Conservation (phyloP, 2,329 filamentous ascomycete species). For the Elsinoe australis region DNA sequence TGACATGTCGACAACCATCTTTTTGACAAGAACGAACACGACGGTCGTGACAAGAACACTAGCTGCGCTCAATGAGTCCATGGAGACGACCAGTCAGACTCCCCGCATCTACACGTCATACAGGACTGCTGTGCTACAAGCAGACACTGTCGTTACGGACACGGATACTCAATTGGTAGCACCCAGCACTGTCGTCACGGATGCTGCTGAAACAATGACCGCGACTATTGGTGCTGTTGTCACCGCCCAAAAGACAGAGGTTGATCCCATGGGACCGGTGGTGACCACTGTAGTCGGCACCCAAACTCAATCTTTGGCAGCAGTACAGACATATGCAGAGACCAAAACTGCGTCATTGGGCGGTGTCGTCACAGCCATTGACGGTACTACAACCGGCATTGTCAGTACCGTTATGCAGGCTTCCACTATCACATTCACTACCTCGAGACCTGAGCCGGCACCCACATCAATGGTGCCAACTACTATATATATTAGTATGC, state of each 20-base stretch:
- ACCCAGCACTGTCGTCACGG: not conserved
- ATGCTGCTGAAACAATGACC: not conserved
- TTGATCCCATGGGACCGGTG: not conserved
- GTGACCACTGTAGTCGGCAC: not conserved
- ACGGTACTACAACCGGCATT: not conserved
- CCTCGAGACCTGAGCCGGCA: too few relatives aligned
- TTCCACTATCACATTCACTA: too few relatives aligned
- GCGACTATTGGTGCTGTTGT: not conserved
- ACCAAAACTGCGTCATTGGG: too few relatives aligned
- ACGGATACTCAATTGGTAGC: not conserved
- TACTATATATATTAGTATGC: not conserved
- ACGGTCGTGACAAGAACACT: too few relatives aligned
- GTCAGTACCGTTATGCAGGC: not conserved
- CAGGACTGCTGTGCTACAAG: not conserved
- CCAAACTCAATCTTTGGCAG: too few relatives aligned
- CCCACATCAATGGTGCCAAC: conserved; percentile 8
- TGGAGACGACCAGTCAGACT: not conserved
- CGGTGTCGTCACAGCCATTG: not conserved
- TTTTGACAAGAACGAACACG: too few relatives aligned
- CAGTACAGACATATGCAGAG: too few relatives aligned
- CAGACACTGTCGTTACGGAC: not conserved
- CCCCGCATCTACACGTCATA: not conserved
- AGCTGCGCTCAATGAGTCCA: not conserved
- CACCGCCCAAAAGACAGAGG: not conserved
- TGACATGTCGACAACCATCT: too few relatives aligned